These are phyloP conservation scores for Mycena alexandri DNA, from an alignment of 768 basidiomycete genomes.

Conservation along the genomic window DNA sequence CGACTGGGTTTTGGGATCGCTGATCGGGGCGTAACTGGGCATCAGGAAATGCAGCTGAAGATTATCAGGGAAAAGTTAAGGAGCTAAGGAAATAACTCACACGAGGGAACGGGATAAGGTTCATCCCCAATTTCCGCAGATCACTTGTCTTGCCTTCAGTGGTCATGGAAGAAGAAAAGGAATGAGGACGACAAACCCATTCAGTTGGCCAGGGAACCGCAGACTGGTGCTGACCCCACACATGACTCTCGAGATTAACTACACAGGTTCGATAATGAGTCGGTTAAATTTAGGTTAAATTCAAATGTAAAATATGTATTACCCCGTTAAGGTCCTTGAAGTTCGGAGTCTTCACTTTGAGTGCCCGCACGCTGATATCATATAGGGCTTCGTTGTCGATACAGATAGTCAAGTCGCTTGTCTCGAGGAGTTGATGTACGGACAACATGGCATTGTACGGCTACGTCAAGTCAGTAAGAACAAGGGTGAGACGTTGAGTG, in stretches of 20 bases:
- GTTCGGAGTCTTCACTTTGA: conserved; percentile 73
- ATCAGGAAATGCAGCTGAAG: conserved; percentile 93
- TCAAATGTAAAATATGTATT: conserved; percentile 39
- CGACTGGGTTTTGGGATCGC: conserved; percentile 70
- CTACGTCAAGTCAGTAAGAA: conserved; percentile 50
- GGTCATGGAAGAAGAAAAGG: background rate
- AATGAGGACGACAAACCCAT: conserved; percentile 67
- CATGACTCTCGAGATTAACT: conserved; percentile 92
- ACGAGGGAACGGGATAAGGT: conserved; percentile 96
- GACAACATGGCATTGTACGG: conserved; percentile 91
- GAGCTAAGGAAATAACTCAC: conserved; percentile 54
- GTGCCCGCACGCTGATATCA: conserved; percentile 73
- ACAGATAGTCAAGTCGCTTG: conserved; percentile 85
- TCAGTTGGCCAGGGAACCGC: conserved; percentile 94
- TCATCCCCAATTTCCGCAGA: conserved; percentile 91
- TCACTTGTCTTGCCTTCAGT: conserved; percentile 61
- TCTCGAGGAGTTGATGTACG: conserved; percentile 90
- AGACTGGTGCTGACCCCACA: conserved; percentile 93
- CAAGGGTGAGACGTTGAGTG: conserved; percentile 51
- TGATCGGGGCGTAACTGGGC: conserved; percentile 94
- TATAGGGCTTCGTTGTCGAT: conserved; percentile 91
- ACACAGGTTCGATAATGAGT: conserved; percentile 14
- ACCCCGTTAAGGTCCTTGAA: conserved; percentile 81
- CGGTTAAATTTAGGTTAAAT: background rate
- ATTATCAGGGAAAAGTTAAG: background rate